Evolutionary conservation across 495 filamentous ascomycete genomes (phyloP).

Genomic region (Hypoxylon perforatum): DNA sequence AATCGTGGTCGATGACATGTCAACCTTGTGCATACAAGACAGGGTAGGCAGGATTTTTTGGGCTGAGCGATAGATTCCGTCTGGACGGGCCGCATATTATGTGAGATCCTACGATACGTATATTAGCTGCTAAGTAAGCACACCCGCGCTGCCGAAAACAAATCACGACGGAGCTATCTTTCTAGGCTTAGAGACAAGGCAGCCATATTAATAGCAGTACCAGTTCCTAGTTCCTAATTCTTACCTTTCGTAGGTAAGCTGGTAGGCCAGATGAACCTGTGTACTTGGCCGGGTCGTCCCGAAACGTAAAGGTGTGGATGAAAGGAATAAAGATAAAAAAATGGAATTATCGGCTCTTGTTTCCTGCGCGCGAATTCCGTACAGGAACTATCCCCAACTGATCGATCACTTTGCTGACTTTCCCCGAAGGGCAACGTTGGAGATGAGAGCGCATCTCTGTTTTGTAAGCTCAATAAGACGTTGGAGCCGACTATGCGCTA

Average conservation of each 20-base stretch:
- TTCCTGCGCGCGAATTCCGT: slow-evolving; percentile 12
- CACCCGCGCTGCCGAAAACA: slow-evolving; percentile 26
- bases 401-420: slow-evolving; percentile 23
- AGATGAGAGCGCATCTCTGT: slow-evolving; percentile 1
- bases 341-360: slow-evolving; percentile 22
- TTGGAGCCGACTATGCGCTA: slow-evolving; percentile 17
- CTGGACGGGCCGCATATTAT: slow-evolving; percentile 47
- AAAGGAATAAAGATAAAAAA: neutral
- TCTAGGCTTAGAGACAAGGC: neutral
- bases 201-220: slow-evolving; percentile 28
- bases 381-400: slow-evolving; percentile 23
- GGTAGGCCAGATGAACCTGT: slow-evolving; percentile 4
- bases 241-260: neutral
- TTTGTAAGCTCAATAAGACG: slow-evolving; percentile 7
- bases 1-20: slow-evolving; percentile 46
- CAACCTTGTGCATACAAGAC: slow-evolving; percentile 37
- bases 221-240: neutral
- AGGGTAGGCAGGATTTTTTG: slow-evolving; percentile 26
- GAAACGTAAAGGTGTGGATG: slow-evolving; percentile 15
- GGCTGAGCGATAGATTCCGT: slow-evolving; percentile 41
- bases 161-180: slow-evolving; percentile 24
- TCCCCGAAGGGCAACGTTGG: slow-evolving; percentile 18
- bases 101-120: slow-evolving; percentile 38
- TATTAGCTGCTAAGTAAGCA: slow-evolving; percentile 1
- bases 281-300: slow-evolving; percentile 30